These are phyloP conservation scores for Venturia asperata DNA, from an alignment of 2,329 filamentous ascomycete genomes.

Conservation along the genomic window DNA sequence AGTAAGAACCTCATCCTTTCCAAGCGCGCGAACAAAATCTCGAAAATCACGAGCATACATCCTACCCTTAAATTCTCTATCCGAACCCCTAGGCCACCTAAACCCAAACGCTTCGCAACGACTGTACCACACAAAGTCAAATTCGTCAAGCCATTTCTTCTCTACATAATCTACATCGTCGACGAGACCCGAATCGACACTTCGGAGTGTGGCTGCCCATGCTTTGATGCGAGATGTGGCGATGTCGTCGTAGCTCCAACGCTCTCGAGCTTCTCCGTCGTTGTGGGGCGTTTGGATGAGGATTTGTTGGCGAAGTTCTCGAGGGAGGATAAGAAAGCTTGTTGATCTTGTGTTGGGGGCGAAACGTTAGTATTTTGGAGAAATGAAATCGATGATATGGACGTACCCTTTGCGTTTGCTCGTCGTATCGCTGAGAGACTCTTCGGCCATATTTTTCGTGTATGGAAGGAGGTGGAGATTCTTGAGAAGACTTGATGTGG, in stretches of 20 bases:
- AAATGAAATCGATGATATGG: no score
- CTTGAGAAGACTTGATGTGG: background rate
- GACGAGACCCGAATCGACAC: background rate
- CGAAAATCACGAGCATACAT: background rate
- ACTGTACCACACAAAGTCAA: background rate
- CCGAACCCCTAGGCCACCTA: no score
- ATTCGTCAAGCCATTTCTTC: background rate
- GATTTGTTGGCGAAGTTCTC: background rate
- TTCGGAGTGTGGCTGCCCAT: background rate
- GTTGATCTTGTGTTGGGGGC: background rate
- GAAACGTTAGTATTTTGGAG: no score
- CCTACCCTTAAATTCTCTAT: no score
- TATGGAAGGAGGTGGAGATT: no score
- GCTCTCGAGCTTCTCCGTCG: background rate
- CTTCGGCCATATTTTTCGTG: no score
- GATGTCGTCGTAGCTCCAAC: background rate
- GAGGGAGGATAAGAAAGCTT: background rate
- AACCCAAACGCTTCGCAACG: background rate
- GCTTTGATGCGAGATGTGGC: background rate
- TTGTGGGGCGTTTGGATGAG: background rate
- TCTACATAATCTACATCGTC: background rate
- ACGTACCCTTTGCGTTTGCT: no score
- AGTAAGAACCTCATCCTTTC: background rate
- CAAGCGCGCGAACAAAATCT: background rate
- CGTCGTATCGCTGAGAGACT: no score